phyloP scores from a whole-genome alignment of 768 basidiomycete species.

The Pleurotus eryngii region DNA sequence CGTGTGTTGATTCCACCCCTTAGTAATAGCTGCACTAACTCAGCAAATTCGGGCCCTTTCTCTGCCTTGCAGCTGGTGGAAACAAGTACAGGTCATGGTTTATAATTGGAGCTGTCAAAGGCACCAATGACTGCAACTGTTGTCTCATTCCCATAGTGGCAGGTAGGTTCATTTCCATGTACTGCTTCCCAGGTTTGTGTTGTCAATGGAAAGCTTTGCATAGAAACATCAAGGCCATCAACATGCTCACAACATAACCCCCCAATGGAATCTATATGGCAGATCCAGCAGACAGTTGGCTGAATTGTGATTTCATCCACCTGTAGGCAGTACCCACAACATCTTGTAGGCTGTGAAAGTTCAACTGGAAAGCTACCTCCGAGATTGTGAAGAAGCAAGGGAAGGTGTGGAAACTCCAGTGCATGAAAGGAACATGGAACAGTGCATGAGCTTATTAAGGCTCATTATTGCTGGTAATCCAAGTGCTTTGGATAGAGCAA shows the following conservation, averaged over 20 bases:
- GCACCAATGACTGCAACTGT: constrained; percentile 2
- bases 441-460: too few relatives aligned
- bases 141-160: constrained; percentile 6
- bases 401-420: too few relatives aligned
- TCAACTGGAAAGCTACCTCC: not conserved
- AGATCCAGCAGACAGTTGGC: not conserved
- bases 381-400: too few relatives aligned
- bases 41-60: not conserved
- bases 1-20: not conserved
- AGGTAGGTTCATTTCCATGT: not conserved
- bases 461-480: not conserved
- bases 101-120: constrained; percentile 1
- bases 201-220: not conserved
- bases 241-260: not conserved
- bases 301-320: not conserved
- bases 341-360: not conserved
- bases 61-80: constrained; percentile 14
- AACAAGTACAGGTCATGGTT: constrained; percentile 9
- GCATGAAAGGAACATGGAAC: too few relatives aligned
- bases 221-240: not conserved
- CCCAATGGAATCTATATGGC: not conserved
- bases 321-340: not conserved
- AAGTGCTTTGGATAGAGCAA: not conserved
- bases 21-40: not conserved
- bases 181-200: not conserved